A percentile compares a stretch with the other conserved stretches of the same genome.
Evolutionary conservation across 164 flowering plant genomes (phyloP).

Genomic region (Vitis rupestris): DNA sequence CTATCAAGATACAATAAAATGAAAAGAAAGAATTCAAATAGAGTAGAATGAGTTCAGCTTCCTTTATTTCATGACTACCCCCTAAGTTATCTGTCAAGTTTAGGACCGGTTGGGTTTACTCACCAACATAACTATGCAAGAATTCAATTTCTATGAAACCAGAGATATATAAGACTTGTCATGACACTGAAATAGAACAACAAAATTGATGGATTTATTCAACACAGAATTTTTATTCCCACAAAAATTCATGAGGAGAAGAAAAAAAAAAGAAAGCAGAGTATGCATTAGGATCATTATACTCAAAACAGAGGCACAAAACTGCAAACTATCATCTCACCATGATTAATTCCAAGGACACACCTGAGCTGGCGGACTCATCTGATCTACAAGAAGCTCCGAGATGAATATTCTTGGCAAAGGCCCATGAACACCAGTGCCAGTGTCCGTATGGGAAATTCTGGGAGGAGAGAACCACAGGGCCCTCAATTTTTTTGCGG

Average conservation of each 20-base stretch:
- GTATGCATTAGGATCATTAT: not conserved
- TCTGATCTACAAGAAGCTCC: conserved; percentile 89
- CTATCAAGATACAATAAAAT: too few species aligned
- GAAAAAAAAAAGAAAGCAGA: not conserved
- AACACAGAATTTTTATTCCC: too few species aligned
- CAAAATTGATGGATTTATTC: too few species aligned
- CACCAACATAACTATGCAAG: too few species aligned
- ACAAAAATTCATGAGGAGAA: not conserved
- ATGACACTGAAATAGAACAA: too few species aligned
- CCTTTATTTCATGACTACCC: too few species aligned
- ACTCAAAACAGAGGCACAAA: not conserved
- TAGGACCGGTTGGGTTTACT: too few species aligned
- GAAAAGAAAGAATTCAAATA: too few species aligned
- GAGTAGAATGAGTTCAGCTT: too few species aligned
- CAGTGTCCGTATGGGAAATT: conserved; percentile 21
- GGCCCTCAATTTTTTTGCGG: conserved; percentile 87
- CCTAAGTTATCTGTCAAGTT: too few species aligned
- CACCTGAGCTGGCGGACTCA: conserved; percentile 87
- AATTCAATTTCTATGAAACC: too few species aligned
- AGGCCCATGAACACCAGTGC: conserved; percentile 75
- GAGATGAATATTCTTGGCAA: conserved; percentile 90
- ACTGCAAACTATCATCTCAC: not conserved
- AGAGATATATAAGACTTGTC: too few species aligned
- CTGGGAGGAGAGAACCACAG: conserved; percentile 91
- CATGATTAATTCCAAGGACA: conserved; percentile 8